phyloP scores from a whole-genome alignment of 2,329 filamentous ascomycete species.

The Claviceps humidiphila region DNA sequence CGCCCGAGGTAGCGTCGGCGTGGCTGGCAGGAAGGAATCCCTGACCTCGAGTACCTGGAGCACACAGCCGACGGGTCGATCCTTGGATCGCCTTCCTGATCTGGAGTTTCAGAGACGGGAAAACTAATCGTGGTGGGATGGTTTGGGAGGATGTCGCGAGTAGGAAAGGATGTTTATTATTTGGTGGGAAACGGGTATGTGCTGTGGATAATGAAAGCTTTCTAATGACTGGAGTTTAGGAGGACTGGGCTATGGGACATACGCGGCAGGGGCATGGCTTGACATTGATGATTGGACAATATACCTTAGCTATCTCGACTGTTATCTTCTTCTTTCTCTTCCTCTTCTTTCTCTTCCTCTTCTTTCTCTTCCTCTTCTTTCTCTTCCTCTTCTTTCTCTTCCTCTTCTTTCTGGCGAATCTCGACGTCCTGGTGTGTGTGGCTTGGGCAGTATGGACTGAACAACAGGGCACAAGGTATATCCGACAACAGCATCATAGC shows the following conservation, averaged over 20 bases:
- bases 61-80: conserved; percentile 10
- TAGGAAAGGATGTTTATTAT: not conserved
- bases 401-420: not conserved
- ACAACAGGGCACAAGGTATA: too few species aligned
- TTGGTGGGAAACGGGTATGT: too few species aligned
- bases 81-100: conserved; percentile 17
- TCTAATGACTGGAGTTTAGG: too few species aligned
- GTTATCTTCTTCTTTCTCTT: not conserved
- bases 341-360: not conserved
- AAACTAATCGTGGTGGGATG: conserved; percentile 14
- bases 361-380: not conserved
- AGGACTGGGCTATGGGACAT: too few species aligned
- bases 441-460: too few species aligned
- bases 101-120: conserved; percentile 16
- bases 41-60: conserved; percentile 13
- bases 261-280: too few species aligned
- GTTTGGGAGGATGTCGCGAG: not conserved
- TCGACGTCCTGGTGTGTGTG: too few species aligned
- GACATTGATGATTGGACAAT: too few species aligned
- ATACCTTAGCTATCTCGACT: too few species aligned
- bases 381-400: not conserved
- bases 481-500: too few species aligned
- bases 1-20: conserved; percentile 22
- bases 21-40: conserved; percentile 17
- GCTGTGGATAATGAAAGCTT: too few species aligned